Evolutionary conservation across 2,329 filamentous ascomycete species (phyloP), one percentile per base, ranked within the genome.

Genomic region (Simplicillium sp.): DNA sequence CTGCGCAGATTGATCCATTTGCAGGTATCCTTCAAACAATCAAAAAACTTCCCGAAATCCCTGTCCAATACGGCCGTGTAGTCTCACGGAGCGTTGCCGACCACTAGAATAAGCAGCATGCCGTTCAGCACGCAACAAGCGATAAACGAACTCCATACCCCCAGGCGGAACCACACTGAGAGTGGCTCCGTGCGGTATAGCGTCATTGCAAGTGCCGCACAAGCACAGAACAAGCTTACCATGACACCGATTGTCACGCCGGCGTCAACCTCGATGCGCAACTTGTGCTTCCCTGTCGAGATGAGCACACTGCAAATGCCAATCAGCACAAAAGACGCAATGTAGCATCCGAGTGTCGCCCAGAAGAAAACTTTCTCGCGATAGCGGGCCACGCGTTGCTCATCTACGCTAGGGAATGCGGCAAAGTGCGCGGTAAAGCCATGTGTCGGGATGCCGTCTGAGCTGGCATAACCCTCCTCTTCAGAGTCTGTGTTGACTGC

Each of bases 181-280:
- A 74, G 50, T 12, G 51, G 55, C 37, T 71, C 68, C 33, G 64
- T 60, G 29, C 77, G 67, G 38, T 73, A 71, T 11, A 81, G 55
- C 47, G 75, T 70, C 55, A 74, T 70, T 29, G 72, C 76, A 7
- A 86, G 65, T 1, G 71, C 82, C 11, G 73, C 65, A 36, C 78
- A 75, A 1, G 76, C 77, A 50, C 79, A 79, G 44, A 79, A 70
- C 33, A 88, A 56, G 47, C 80, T 84, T 25, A 75, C 68, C 28
- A 84, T 70, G 13, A 83, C 78, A 9, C 83, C 84, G 33, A 86
- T 67, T 1, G 84, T 70, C 2, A 85, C 82, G 8, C 80, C 84
- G 0, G 75, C 76, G 51, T 89, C 83, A 3, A 90, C 85, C 56
- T 86, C 78, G n/a, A 78, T 68, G 4, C 74, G 69, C 48, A 82